Percentiles rank a stretch among this genome's conserved stretches.
Conservation (phyloP, 2,329 filamentous ascomycete species). For the Mollisia scopiformis region DNA sequence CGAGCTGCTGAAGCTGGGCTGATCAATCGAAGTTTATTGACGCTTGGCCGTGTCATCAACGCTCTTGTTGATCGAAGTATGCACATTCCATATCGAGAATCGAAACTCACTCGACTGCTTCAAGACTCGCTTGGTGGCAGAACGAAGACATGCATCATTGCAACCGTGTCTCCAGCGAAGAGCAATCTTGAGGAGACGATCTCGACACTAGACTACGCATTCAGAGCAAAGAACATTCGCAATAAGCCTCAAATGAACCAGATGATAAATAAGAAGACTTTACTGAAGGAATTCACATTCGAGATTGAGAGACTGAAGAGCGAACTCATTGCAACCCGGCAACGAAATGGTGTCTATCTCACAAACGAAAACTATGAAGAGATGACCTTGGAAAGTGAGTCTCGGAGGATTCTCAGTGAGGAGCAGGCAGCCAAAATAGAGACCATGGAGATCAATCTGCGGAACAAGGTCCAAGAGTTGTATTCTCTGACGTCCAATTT, state of each 20-base stretch:
- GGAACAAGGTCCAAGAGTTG: conserved; percentile 92
- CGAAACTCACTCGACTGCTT: conserved; percentile 89
- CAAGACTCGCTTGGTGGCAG: conserved; percentile 96
- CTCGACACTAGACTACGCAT: conserved; percentile 96
- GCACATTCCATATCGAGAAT: conserved; percentile 92
- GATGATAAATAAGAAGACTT: conserved; percentile 87
- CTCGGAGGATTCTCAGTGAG: conserved; percentile 84
- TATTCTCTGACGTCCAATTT: conserved; percentile 86
- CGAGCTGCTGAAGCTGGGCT: conserved; percentile 92
- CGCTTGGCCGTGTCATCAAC: conserved; percentile 95
- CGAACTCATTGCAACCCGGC: conserved; percentile 88
- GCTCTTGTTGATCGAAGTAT: conserved; percentile 87
- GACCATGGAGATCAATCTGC: conserved; percentile 85
- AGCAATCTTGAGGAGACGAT: conserved; percentile 98
- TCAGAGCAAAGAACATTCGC: conserved; percentile 96
- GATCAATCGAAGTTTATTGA: conserved; percentile 97
- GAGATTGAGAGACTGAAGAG: conserved; percentile 96
- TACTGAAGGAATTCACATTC: conserved; percentile 84
- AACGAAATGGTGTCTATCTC: conserved; percentile 94
- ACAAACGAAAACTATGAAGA: conserved; percentile 89
- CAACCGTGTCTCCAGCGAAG: conserved; percentile 91
- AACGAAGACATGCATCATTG: conserved; percentile 98
- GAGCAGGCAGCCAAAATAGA: conserved; percentile 93
- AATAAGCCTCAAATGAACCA: conserved; percentile 98
- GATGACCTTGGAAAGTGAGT: conserved; percentile 90